phyloP scores from a whole-genome alignment of 805 yeast genomes.

The Monosporozyma solicola region DNA sequence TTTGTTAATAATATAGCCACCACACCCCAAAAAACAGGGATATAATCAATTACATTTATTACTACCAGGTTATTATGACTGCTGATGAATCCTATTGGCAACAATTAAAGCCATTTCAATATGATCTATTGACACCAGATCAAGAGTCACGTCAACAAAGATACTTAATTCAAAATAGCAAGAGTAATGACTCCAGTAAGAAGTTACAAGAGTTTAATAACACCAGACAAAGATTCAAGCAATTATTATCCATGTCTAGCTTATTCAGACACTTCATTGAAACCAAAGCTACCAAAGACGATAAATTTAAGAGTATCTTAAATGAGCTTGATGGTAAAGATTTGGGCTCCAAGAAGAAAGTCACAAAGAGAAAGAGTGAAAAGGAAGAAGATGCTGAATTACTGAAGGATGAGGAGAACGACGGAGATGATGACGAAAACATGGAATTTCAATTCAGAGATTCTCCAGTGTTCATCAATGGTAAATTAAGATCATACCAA shows the following conservation, averaged over 20 bases:
- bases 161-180: conserved; percentile 4
- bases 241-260: conserved; percentile 55
- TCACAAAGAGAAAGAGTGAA: conserved; percentile 53
- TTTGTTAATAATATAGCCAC: background rate
- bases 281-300: conserved; percentile 53
- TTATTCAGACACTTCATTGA: conserved; percentile 62
- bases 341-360: conserved; percentile 26
- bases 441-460: conserved; percentile 54
- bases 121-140: conserved; percentile 2
- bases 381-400: conserved; percentile 73
- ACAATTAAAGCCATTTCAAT: conserved; percentile 11
- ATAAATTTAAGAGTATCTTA: conserved; percentile 45
- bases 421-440: conserved; percentile 12
- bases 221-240: conserved; percentile 60
- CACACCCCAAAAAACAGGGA: background rate
- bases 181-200: background rate
- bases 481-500: conserved; percentile 63
- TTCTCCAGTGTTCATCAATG: conserved; percentile 66
- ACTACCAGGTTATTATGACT: conserved; percentile 5
- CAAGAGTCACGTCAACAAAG: conserved; percentile 5
- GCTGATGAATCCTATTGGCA: conserved; percentile 12
- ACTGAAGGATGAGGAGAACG: conserved; percentile 36
- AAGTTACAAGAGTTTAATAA: conserved; percentile 30
- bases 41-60: background rate
- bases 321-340: conserved; percentile 31